Conservation (phyloP, 202 grass and related monocot genomes). For the Setaria italica region DNA sequence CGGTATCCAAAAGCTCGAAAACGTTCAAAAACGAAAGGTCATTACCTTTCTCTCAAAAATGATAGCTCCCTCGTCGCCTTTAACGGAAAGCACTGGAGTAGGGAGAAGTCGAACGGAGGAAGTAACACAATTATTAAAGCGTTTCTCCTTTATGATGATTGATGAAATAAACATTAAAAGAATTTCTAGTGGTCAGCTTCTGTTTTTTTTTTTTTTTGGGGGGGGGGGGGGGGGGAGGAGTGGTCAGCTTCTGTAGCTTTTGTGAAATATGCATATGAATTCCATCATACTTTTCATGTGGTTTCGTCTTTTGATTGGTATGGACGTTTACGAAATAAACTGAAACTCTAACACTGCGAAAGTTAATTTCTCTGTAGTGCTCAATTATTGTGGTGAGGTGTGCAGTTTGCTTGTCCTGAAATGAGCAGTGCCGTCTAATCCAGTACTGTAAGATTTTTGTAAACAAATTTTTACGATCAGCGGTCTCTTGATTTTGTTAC, state of each 20-base stretch:
- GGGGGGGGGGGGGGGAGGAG: not conserved
- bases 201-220: not conserved
- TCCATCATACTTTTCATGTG: slow-evolving; percentile 6
- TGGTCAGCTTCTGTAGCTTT: not conserved
- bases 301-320: slow-evolving; percentile 27
- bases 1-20: slow-evolving; percentile 33
- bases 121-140: slow-evolving; percentile 34
- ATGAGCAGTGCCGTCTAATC: not conserved
- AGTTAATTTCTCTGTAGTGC: not conserved
- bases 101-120: not conserved
- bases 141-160: not conserved
- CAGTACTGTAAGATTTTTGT: not conserved
- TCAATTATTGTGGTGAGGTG: slow-evolving; percentile 39
- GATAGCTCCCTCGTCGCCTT: slow-evolving; percentile 20
- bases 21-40: not conserved
- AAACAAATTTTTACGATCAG: not conserved
- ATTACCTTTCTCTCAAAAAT: slow-evolving; percentile 28
- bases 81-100: slow-evolving; percentile 12
- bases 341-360: slow-evolving; percentile 21
- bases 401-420: not conserved
- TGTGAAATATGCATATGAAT: not conserved
- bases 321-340: slow-evolving; percentile 24
- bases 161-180: not conserved
- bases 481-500: not conserved
- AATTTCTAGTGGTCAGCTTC: not conserved